Percentiles rank a stretch among this genome's conserved stretches.
Conservation (phyloP, 306 rosid species). For the Spatholobus suberectus region DNA sequence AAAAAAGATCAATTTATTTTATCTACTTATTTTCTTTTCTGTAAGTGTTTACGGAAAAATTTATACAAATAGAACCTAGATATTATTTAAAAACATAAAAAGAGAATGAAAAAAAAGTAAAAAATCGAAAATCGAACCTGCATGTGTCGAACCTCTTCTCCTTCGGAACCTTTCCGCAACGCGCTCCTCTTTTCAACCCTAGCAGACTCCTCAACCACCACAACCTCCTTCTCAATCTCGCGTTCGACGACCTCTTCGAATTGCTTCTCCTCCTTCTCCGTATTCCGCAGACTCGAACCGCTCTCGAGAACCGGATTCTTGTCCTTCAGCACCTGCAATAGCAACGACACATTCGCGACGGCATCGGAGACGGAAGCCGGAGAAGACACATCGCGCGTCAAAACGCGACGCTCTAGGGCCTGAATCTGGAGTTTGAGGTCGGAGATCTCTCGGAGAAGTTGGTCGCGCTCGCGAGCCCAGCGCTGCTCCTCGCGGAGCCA, state of each 20-base stretch:
- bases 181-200: conserved; percentile 40
- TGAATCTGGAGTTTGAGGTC: conserved; percentile 71
- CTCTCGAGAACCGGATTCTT: conserved; percentile 65
- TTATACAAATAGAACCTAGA: not conserved
- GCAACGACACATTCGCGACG: conserved; percentile 47
- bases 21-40: too few species aligned
- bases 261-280: conserved; percentile 42
- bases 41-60: too few species aligned
- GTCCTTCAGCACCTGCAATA: conserved; percentile 74
- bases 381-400: conserved; percentile 44
- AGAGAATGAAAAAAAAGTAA: too few species aligned
- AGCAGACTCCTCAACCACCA: conserved; percentile 54
- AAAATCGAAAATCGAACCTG: conserved; percentile 70
- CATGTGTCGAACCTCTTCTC: conserved; percentile 77
- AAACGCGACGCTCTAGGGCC: conserved; percentile 55
- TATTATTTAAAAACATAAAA: not conserved
- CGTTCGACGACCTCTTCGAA: conserved; percentile 38
- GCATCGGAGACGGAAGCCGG: conserved; percentile 54
- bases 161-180: conserved; percentile 80
- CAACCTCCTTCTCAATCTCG: conserved; percentile 51
- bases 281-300: conserved; percentile 47
- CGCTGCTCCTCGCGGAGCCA: conserved; percentile 91
- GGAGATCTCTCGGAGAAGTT: conserved; percentile 65
- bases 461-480: conserved; percentile 75
- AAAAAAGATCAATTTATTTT: not conserved